These are phyloP conservation scores for Arachnopeziza araneosa DNA, from an alignment of 2,329 filamentous ascomycete genomes.

Conservation along the genomic window DNA sequence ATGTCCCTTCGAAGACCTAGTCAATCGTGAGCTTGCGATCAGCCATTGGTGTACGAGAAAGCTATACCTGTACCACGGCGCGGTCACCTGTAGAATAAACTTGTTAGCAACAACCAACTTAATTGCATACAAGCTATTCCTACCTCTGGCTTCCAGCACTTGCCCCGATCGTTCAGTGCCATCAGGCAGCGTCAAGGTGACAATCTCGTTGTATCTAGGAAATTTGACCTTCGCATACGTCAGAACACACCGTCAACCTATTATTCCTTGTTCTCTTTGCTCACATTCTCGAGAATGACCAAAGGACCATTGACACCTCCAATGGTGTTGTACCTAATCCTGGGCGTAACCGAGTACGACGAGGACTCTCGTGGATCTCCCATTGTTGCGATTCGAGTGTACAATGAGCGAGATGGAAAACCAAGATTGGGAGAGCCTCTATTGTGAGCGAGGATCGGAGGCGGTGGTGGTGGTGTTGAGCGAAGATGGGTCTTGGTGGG, in stretches of 20 bases:
- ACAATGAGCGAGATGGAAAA: slow-evolving; percentile 6
- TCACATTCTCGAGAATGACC: slow-evolving; percentile 93
- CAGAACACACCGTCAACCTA: slow-evolving; percentile 9
- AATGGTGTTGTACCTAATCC: slow-evolving; percentile 95
- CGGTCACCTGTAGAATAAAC: slow-evolving; percentile 60
- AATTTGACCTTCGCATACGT: slow-evolving; percentile 76
- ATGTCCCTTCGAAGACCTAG: slow-evolving; percentile 94
- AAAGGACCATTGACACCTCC: slow-evolving; percentile 96
- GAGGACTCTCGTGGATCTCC: slow-evolving; percentile 33
- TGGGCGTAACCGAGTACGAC: slow-evolving; percentile 50
- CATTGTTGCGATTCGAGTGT: slow-evolving; percentile 21
- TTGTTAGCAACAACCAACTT: background rate
- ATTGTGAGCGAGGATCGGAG: slow-evolving; percentile 6
- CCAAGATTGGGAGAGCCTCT: slow-evolving; percentile 7
- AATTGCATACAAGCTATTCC: background rate
- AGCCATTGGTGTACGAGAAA: slow-evolving; percentile 2
- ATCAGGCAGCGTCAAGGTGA: slow-evolving; percentile 91
- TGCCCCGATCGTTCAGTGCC: slow-evolving; percentile 90
- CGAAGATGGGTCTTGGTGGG: slow-evolving; percentile 3
- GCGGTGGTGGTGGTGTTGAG: slow-evolving; percentile 4
- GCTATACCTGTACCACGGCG: slow-evolving; percentile 83
- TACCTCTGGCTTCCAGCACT: slow-evolving; percentile 95
- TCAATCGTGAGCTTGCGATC: slow-evolving; percentile 24
- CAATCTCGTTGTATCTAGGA: slow-evolving; percentile 95
- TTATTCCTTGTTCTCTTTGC: slow-evolving; percentile 29